Evolutionary conservation across 2,329 filamentous ascomycete genomes (phyloP), one percentile per base, ranked within the genome.

Genomic region (Trichoderma cornu-damae): DNA sequence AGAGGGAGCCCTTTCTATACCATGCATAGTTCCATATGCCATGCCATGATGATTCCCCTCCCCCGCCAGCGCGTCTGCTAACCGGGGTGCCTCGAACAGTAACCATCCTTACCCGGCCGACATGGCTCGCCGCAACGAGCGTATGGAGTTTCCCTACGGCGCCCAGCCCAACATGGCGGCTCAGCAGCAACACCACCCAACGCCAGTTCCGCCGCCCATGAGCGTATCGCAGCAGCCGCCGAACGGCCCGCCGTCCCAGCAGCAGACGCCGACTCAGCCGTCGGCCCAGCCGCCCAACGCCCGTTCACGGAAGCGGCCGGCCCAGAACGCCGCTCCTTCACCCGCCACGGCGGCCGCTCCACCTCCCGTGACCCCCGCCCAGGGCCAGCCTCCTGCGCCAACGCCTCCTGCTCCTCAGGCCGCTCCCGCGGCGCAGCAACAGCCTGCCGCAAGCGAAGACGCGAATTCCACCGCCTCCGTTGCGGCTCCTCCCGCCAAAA

Each of bases 401-500:
- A 66, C 65, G 24, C 67, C 68, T 54, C 62, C 69, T 46, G 64
- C 65, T 42, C 63, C 69, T 26, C 72, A 72, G 57, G 48, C 64
- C 14, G 64, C 62, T 20, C 54, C 68, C 22, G 63, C 67, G 24
- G 60, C 65, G 32, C 69, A 68, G 53, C 55, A 68, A 2, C 68
- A 48, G 24, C 32, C 67, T 56, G 63, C 64, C 7, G 55, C 68
- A n/a, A 59, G 55, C 34, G 70, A 72, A 16, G 70, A 73, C 52
- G 64, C 61, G 61, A 64, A 64, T 59, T 51, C 69, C 53, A 51
- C 71, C 58, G 55, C 71, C 58, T 55, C 64, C 58, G 42, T 64
- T 44, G 61, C 65, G 5, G 79, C 78, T 26, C 83, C 84, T 1
- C 84, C 85, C 6, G 78, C 83, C 47, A 99, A 97, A 78, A 96